Evolutionary conservation across 1,284 basidiomycete genomes (phyloP).

Genomic region (Coniferiporia sulphurascens): DNA sequence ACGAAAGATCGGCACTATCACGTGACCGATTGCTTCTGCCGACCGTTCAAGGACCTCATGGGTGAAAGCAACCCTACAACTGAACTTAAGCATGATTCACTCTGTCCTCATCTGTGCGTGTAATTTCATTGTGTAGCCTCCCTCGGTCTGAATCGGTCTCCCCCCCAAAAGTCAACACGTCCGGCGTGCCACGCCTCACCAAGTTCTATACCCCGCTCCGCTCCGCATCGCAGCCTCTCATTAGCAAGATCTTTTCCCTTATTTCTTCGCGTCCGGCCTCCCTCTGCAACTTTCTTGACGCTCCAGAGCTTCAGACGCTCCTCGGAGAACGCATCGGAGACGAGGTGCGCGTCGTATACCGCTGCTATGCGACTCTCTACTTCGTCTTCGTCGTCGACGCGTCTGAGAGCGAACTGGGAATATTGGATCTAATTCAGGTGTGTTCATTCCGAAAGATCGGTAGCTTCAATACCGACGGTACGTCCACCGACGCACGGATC

Average conservation of each 20-base stretch:
- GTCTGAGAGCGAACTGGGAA: constrained; percentile 93
- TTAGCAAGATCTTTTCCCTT: constrained; percentile 82
- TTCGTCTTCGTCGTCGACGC: constrained; percentile 93
- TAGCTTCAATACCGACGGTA: neutral
- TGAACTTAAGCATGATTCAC: constrained; percentile 67
- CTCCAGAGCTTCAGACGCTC: constrained; percentile 80
- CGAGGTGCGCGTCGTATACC: constrained; percentile 70
- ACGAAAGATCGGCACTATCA: neutral
- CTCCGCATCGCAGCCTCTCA: constrained; percentile 66
- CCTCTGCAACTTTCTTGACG: constrained; percentile 91
- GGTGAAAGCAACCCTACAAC: neutral
- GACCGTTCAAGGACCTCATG: too few relatives aligned
- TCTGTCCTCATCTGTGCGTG: constrained; percentile 70
- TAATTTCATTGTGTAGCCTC: neutral
- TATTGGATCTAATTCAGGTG: constrained; percentile 96
- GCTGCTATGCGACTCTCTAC: constrained; percentile 96
- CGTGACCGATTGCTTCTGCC: too few relatives aligned
- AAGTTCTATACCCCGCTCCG: constrained; percentile 94
- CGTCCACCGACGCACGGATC: neutral
- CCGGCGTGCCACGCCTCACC: constrained; percentile 85
- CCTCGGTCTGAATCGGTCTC: constrained; percentile 10
- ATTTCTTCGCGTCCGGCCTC: constrained; percentile 71
- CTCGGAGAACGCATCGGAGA: constrained; percentile 53
- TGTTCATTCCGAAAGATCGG: constrained; percentile 28
- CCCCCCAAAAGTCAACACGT: constrained; percentile 73